Percentiles rank a stretch among this genome's conserved stretches.
Evolutionary conservation across 1,284 basidiomycete genomes (phyloP).

Genomic region (Ganoderma meredithae): DNA sequence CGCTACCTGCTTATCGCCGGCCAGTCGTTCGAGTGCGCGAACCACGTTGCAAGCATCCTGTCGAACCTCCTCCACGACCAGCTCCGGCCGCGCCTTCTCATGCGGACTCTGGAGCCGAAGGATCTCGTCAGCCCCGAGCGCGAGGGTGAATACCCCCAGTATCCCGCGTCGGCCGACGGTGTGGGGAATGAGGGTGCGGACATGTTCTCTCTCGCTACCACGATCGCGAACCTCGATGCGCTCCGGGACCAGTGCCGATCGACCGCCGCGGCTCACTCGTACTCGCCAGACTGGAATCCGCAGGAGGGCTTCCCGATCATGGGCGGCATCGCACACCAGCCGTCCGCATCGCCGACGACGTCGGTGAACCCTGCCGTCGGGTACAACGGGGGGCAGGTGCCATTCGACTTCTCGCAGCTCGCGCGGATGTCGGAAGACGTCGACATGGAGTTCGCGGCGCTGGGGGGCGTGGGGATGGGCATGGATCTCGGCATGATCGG

Average conservation of each 20-base stretch:
- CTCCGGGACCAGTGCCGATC: slow-evolving; percentile 32
- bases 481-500: slow-evolving; percentile 36
- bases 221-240: slow-evolving; percentile 30
- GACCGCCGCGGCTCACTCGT: slow-evolving; percentile 18
- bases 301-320: slow-evolving; percentile 20
- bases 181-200: slow-evolving; percentile 24
- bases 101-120: slow-evolving; percentile 38
- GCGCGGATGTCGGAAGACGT: slow-evolving; percentile 25
- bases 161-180: slow-evolving; percentile 9
- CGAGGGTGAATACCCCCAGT: slow-evolving; percentile 9
- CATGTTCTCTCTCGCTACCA: slow-evolving; percentile 28
- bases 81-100: slow-evolving; percentile 40
- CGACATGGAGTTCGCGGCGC: slow-evolving; percentile 37
- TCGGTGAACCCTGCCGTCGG: slow-evolving; percentile 5
- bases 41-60: slow-evolving; percentile 54
- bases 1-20: slow-evolving; percentile 58
- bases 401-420: slow-evolving; percentile 10
- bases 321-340: not conserved
- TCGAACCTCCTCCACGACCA: slow-evolving; percentile 43
- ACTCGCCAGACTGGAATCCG: slow-evolving; percentile 25
- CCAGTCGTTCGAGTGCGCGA: slow-evolving; percentile 58
- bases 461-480: slow-evolving; percentile 32
- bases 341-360: not conserved
- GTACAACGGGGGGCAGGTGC: slow-evolving; percentile 12
- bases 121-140: slow-evolving; percentile 29